A percentile compares a stretch with the other conserved stretches of the same genome.
These are phyloP conservation scores for Nevesoporus exiguus DNA, from an alignment of 768 basidiomycete genomes.

Conservation along the genomic window DNA sequence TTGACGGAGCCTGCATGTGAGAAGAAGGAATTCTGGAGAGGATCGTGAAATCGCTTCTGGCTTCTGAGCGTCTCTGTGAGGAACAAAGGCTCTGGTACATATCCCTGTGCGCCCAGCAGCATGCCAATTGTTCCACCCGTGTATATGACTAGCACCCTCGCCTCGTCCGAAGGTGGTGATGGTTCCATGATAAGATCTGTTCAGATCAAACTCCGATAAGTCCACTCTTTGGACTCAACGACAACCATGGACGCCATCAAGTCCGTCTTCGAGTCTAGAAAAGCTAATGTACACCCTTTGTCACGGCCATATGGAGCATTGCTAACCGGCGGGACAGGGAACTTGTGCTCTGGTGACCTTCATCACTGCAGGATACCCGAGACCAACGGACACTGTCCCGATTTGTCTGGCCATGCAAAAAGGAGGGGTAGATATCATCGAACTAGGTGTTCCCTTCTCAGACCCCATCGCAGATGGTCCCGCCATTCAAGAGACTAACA, in stretches of 20 bases:
- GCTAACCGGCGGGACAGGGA: slow-evolving; percentile 24
- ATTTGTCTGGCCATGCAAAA: slow-evolving; percentile 89
- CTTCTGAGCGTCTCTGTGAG: slow-evolving; percentile 79
- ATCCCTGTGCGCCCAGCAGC: slow-evolving; percentile 73
- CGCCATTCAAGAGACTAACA: slow-evolving; percentile 89
- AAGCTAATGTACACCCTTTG: slow-evolving; percentile 10
- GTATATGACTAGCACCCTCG: slow-evolving; percentile 83
- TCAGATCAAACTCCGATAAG: slow-evolving; percentile 9
- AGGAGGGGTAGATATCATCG: slow-evolving; percentile 92
- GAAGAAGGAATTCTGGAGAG: slow-evolving; percentile 80
- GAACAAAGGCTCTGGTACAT: slow-evolving; percentile 85
- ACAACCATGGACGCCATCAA: slow-evolving; percentile 28
- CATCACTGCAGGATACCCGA: slow-evolving; percentile 92
- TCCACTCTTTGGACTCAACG: neutral
- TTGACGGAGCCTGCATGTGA: slow-evolving; percentile 76
- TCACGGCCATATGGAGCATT: no score
- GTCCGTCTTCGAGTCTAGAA: slow-evolving; percentile 27
- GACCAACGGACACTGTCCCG: slow-evolving; percentile 72
- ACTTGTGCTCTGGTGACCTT: slow-evolving; percentile 76
- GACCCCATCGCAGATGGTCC: slow-evolving; percentile 97
- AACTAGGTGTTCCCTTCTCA: slow-evolving; percentile 76
- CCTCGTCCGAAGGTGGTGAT: slow-evolving; percentile 56
- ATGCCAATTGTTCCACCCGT: slow-evolving; percentile 91
- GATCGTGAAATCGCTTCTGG: slow-evolving; percentile 90
- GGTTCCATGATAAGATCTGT: slow-evolving; percentile 41